Percentiles rank a stretch among this genome's conserved stretches.
phyloP scores from a whole-genome alignment of 2,329 filamentous ascomycete species.

The Phaeosphaeria sp. region DNA sequence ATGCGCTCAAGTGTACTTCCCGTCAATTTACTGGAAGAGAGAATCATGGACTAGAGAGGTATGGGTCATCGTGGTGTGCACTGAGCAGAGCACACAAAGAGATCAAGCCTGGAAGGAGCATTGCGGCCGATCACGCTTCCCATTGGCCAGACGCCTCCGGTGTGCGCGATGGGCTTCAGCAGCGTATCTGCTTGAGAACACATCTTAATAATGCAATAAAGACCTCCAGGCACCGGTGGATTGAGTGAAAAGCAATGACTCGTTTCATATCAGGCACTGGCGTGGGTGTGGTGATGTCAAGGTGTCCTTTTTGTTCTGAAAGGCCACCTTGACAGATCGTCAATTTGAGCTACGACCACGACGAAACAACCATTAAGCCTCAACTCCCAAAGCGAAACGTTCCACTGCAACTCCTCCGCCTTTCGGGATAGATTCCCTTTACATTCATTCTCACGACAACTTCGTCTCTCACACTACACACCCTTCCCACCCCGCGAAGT shows the following conservation, averaged over 20 bases:
- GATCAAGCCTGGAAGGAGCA: not conserved
- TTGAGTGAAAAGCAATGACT: constrained; percentile 15
- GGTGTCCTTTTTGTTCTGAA: constrained; percentile 39
- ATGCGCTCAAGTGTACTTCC: no score
- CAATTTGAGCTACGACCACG: constrained; percentile 24
- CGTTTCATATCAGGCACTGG: constrained; percentile 14
- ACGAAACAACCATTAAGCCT: not conserved
- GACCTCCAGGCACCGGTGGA: constrained; percentile 19
- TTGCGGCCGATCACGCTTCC: constrained; percentile 17
- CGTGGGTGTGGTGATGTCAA: constrained; percentile 31
- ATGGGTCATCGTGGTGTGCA: no score
- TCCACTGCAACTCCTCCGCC: constrained; percentile 1
- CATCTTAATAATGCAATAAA: not conserved
- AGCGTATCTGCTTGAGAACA: not conserved
- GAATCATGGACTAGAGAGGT: no score
- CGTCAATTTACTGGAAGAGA: no score
- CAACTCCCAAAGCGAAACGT: not conserved
- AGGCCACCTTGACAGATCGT: constrained; percentile 32
- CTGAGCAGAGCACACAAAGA: no score
- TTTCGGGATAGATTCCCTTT: constrained; percentile 36
- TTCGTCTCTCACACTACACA: constrained; percentile 11
- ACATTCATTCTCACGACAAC: constrained; percentile 22
- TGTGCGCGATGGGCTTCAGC: constrained; percentile 3
- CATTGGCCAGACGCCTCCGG: constrained; percentile 22
- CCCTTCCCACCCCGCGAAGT: constrained; percentile 22